Conservation (phyloP, 2,329 filamentous ascomycete species). For the Zalaria obscura region DNA sequence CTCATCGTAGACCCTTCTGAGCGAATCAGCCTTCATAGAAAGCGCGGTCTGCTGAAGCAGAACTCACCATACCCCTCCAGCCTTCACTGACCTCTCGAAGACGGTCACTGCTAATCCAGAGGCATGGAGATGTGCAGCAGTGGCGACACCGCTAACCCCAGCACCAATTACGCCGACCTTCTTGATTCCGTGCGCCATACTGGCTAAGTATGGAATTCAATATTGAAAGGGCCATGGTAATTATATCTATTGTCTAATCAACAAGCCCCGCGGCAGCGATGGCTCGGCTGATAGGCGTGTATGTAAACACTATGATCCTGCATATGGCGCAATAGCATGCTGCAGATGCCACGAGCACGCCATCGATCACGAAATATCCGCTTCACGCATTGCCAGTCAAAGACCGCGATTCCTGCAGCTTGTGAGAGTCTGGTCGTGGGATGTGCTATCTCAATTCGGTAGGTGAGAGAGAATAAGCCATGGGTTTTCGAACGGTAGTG, state of each 20-base stretch:
- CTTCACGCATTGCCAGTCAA: too few species aligned
- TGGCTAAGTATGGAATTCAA: not conserved
- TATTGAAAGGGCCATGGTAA: not conserved
- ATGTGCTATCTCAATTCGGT: too few species aligned
- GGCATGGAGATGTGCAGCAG: slow-evolving; percentile 31
- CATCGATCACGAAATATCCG: not conserved
- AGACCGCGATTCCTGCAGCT: too few species aligned
- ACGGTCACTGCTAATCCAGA: slow-evolving; percentile 36
- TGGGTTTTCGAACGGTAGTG: too few species aligned
- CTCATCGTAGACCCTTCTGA: slow-evolving; percentile 35
- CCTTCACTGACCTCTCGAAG: slow-evolving; percentile 36
- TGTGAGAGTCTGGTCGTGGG: too few species aligned
- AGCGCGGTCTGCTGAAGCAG: not conserved
- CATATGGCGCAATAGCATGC: not conserved
- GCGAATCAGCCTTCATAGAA: not conserved
- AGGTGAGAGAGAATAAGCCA: too few species aligned
- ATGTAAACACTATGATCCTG: not conserved
- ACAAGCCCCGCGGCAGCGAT: not conserved
- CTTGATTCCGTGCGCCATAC: not conserved
- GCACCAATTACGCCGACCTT: slow-evolving; percentile 35
- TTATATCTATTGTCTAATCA: not conserved
- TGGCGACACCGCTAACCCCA: slow-evolving; percentile 35
- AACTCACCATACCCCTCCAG: slow-evolving; percentile 42
- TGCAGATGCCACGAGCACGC: not conserved
- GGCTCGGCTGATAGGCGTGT: not conserved